phyloP scores from a whole-genome alignment of 371 early-diverging fungal genomes.

The Haplosporangium sp. region DNA sequence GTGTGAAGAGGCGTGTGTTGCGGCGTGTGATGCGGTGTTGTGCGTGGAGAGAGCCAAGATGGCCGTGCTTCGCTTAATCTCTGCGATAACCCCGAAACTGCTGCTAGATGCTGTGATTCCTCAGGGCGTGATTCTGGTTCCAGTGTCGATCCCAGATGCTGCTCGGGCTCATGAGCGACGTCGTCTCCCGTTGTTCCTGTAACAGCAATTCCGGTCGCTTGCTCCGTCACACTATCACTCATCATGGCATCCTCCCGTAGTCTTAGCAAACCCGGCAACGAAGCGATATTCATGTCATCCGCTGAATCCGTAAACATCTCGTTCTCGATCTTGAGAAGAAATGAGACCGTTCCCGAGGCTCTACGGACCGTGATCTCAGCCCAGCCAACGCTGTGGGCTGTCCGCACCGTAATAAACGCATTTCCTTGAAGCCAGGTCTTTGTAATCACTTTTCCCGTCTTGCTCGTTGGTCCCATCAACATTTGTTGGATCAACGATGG shows the following conservation, averaged over 20 bases:
- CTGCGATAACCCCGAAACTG: conserved; percentile 31
- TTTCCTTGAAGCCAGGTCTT: conserved; percentile 90
- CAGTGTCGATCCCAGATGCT: background rate
- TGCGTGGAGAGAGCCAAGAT: conserved; percentile 44
- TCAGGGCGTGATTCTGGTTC: conserved; percentile 14
- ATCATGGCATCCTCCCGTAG: conserved; percentile 63
- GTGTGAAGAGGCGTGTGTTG: conserved; percentile 48
- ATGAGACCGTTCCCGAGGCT: conserved; percentile 82
- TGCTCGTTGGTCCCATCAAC: conserved; percentile 23
- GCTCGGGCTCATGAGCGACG: conserved; percentile 14
- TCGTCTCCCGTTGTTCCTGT: conserved; percentile 18
- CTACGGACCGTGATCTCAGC: conserved; percentile 86
- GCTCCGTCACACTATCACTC: conserved; percentile 46
- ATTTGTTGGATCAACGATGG: conserved; percentile 44
- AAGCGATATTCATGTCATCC: conserved; percentile 64
- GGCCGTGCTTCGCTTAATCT: conserved; percentile 33
- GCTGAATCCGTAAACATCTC: conserved; percentile 56
- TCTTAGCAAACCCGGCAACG: conserved; percentile 70
- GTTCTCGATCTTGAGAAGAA: conserved; percentile 82
- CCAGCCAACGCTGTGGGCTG: conserved; percentile 76
- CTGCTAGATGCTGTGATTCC: conserved; percentile 26
- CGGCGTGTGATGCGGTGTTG: conserved; percentile 42
- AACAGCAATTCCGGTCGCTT: conserved; percentile 19
- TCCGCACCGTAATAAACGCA: conserved; percentile 79
- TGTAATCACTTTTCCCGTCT: conserved; percentile 60